Conservation (phyloP, 768 basidiomycete species). For the Pleurotus platypus region DNA sequence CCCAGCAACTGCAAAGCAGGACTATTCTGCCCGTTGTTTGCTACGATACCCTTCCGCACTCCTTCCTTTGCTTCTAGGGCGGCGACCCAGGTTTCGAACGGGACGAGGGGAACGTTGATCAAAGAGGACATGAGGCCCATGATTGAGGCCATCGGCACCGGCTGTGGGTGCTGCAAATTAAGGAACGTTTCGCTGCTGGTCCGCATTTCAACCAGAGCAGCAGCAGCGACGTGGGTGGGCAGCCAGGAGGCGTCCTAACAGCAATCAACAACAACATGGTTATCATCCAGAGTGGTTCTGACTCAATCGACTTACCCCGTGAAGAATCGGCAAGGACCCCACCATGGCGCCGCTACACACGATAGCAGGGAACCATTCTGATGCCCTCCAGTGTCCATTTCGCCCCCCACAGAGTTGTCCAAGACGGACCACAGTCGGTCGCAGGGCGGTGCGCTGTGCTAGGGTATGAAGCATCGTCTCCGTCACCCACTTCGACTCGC, state of each 20-base stretch:
- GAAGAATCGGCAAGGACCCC: neutral
- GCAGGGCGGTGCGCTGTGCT: neutral
- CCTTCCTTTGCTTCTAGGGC: neutral
- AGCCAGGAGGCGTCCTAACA: neutral
- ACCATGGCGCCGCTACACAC: neutral
- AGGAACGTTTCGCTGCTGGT: neutral
- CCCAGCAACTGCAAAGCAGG: neutral
- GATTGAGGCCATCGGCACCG: neutral
- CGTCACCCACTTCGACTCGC: constrained; percentile 1
- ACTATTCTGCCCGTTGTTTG: neutral
- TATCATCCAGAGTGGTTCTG: neutral
- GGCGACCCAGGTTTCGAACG: neutral
- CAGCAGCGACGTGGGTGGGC: neutral
- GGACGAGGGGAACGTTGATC: neutral
- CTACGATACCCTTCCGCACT: neutral
- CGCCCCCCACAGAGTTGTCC: neutral
- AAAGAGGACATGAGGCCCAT: neutral
- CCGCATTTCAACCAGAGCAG: neutral
- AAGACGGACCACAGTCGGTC: neutral
- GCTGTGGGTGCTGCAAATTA: neutral
- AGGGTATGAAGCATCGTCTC: neutral
- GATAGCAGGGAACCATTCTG: neutral
- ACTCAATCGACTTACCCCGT: neutral
- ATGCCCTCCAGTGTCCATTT: neutral
- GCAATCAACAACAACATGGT: too few species aligned